Evolutionary conservation across 306 rosid genomes (phyloP).

Genomic region (Acacia crassicarpa): DNA sequence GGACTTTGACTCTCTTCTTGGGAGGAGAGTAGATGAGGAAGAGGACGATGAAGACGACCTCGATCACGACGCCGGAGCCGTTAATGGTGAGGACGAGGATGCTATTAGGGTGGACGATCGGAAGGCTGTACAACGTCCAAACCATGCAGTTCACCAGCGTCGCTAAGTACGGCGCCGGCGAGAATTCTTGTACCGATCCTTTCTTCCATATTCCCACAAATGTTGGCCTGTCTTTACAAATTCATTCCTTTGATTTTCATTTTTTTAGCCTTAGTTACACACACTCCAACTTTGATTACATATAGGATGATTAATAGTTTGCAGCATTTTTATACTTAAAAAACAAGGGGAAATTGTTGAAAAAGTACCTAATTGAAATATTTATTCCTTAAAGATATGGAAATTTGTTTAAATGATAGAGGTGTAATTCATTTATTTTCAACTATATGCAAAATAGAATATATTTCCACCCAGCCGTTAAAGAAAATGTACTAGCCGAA

Average conservation of each 20-base stretch:
- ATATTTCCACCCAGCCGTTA: no score
- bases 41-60: conserved; percentile 51
- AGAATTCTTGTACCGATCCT: conserved; percentile 67
- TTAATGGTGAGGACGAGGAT: conserved; percentile 64
- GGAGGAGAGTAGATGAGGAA: conserved; percentile 56
- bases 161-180: conserved; percentile 68
- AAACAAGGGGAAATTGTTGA: no score
- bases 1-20: conserved; percentile 49
- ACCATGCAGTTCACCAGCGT: conserved; percentile 68
- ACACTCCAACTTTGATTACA: neutral
- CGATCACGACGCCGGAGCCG: conserved; percentile 52
- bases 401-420: no score
- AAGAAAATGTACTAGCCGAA: no score
- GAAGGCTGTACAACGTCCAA: conserved; percentile 75
- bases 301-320: no score
- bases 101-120: conserved; percentile 66
- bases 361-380: no score
- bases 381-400: no score
- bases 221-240: conserved; percentile 49
- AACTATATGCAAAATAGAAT: no score
- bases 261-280: neutral
- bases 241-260: neutral
- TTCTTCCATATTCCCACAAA: conserved; percentile 70
- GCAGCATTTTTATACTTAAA: no score
- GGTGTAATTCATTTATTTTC: no score